Evolutionary conservation across 768 basidiomycete species (phyloP), one percentile per base, ranked within the genome.

Genomic region (Kwoniella sp.): DNA sequence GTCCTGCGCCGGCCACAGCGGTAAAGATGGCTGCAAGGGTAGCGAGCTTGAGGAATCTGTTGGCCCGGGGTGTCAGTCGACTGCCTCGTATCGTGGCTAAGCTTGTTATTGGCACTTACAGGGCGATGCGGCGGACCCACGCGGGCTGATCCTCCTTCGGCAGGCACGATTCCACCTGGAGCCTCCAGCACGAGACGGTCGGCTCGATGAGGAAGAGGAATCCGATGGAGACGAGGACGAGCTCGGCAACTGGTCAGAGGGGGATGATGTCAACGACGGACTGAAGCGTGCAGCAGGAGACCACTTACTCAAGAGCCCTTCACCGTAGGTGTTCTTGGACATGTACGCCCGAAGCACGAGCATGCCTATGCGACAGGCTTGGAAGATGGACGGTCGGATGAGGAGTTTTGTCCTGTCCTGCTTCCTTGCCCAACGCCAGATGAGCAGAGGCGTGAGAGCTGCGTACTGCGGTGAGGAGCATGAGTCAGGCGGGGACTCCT

Each of bases 141-240:
- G n/a, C 8, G n/a, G 57, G 57, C n/a, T 25, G 22, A 3, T 48
- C 41, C 5, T 55, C 46, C 26, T 39, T 37, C 3, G 46, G 15
- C 44, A 51, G 25, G 34, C 42, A 32, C 2, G 49, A 42, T 20
- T 28, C 46, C 25, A 65, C 29, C 20, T 50, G 38, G 6, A 38
- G 39, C 31, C 56, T 54, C 57, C 57, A 65, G 17, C 54, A 46
- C 20, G 15, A 42, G 6, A 56, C 36, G 22, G 52, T 28, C 12
- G 63, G 60, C 5, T 62, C 57, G 25, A 65, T 43, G 22, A 65
- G 55, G 58, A 65, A 60, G 20, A 65, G 26, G 48, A 42, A 60
- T 25, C 63, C 63, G 22, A 60, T 34, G 20, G 53, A 52, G 3
- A 62, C 47, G 10, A 65, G 34, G 23, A 65, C 48, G 19, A 62